phyloP scores from a whole-genome alignment of 768 basidiomycete genomes.

The Fistulinella prunicolor region DNA sequence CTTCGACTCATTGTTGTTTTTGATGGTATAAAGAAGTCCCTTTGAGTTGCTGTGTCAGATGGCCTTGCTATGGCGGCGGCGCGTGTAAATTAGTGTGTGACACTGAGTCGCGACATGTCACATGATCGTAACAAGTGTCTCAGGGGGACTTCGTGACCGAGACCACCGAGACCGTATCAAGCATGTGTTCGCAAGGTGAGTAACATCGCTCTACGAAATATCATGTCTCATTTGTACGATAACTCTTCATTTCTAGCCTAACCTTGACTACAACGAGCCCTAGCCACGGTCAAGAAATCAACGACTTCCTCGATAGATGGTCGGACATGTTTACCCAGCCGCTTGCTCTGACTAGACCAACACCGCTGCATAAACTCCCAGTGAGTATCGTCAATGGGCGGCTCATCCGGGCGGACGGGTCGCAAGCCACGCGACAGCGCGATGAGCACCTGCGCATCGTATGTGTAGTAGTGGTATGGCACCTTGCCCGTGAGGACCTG shows the following conservation, averaged over 20 bases:
- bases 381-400: constrained; percentile 3
- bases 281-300: constrained; percentile 16
- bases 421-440: constrained; percentile 15
- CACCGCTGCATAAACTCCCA: constrained; percentile 24
- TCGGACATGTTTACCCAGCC: too few relatives aligned
- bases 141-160: too few relatives aligned
- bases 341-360: constrained; percentile 26
- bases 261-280: background rate
- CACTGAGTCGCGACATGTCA: constrained; percentile 16
- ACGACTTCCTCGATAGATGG: constrained; percentile 18
- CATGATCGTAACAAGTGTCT: too few relatives aligned
- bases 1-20: constrained; percentile 35
- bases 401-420: constrained; percentile 6
- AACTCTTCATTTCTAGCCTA: background rate
- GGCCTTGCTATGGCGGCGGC: too few relatives aligned
- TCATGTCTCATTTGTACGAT: too few relatives aligned
- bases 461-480: constrained; percentile 23
- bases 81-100: constrained; percentile 16
- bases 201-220: too few relatives aligned
- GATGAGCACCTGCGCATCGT: constrained; percentile 24
- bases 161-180: too few relatives aligned
- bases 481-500: constrained; percentile 29
- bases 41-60: too few relatives aligned
- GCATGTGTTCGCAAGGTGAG: too few relatives aligned
- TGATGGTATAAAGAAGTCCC: too few relatives aligned